A percentile compares a stretch with the other conserved stretches of the same genome.
Conservation (phyloP, 495 filamentous ascomycete species). For the Bryoglossum gracile region DNA sequence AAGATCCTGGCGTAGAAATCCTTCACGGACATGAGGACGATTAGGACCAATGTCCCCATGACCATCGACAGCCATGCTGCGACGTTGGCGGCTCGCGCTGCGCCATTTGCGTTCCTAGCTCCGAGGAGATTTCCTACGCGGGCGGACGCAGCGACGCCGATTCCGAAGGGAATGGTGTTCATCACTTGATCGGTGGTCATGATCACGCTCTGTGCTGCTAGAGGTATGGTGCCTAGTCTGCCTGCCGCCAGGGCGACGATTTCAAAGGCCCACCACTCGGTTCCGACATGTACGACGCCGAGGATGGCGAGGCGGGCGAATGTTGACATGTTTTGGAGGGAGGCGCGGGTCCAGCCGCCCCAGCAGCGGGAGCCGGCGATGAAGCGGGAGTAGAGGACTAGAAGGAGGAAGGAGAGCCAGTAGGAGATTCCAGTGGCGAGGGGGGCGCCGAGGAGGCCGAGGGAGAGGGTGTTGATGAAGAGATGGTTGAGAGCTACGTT, state of each 20-base stretch:
- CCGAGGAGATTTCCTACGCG: constrained; percentile 82
- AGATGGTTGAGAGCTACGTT: constrained; percentile 73
- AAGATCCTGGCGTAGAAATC: constrained; percentile 77
- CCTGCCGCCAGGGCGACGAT: constrained; percentile 90
- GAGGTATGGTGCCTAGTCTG: constrained; percentile 69
- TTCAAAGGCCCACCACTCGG: constrained; percentile 96
- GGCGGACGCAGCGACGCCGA: constrained; percentile 76
- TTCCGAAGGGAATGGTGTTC: constrained; percentile 87
- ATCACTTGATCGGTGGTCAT: constrained; percentile 93
- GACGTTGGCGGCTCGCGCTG: constrained; percentile 65
- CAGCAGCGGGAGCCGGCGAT: constrained; percentile 69
- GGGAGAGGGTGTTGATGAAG: constrained; percentile 62
- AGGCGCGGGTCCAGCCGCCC: constrained; percentile 69
- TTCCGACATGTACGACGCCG: constrained; percentile 83
- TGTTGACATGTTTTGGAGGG: constrained; percentile 56
- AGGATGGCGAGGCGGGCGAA: constrained; percentile 73
- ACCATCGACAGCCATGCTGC: constrained; percentile 69
- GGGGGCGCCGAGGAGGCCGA: constrained; percentile 74
- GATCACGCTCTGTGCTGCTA: constrained; percentile 86
- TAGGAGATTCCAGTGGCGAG: constrained; percentile 80
- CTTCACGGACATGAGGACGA: constrained; percentile 63
- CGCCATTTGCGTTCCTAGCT: constrained; percentile 57
- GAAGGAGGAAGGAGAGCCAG: constrained; percentile 74
- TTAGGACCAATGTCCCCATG: constrained; percentile 62
- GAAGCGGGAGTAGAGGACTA: constrained; percentile 70